Percentiles rank a stretch among this genome's conserved stretches.
phyloP scores from a whole-genome alignment of 2,329 filamentous ascomycete genomes.

The Epichloe gansuensis region DNA sequence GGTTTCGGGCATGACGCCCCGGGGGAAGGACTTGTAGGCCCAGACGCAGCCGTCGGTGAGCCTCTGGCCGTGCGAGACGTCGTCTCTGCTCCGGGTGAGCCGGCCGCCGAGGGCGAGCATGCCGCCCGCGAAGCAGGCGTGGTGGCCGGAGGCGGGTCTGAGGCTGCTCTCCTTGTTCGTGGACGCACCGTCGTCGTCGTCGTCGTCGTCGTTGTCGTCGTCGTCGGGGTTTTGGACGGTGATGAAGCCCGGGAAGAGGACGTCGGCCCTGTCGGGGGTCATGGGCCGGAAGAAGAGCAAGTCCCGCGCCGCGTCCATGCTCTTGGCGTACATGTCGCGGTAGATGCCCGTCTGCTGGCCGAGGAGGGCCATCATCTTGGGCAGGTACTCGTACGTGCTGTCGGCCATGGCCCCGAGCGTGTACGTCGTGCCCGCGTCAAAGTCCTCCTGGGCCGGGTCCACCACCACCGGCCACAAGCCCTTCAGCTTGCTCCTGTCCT shows the following conservation, averaged over 20 bases:
- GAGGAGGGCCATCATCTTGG: slow-evolving; percentile 51
- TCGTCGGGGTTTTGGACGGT: slow-evolving; percentile 32
- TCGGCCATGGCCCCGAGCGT: slow-evolving; percentile 40
- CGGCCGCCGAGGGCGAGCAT: slow-evolving; percentile 56
- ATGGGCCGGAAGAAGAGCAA: slow-evolving; percentile 60
- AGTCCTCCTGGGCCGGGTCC: slow-evolving; percentile 40
- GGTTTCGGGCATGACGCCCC: slow-evolving; percentile 46
- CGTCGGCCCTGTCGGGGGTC: slow-evolving; percentile 45
- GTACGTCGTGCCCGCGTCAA: slow-evolving; percentile 25
- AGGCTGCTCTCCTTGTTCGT: background rate
- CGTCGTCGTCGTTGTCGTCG: slow-evolving; percentile 29
- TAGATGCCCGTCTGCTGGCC: slow-evolving; percentile 48
- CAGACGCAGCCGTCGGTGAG: slow-evolving; percentile 58
- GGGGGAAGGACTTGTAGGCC: slow-evolving; percentile 48
- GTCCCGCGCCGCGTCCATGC: slow-evolving; percentile 45
- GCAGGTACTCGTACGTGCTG: slow-evolving; percentile 46
- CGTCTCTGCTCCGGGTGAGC: slow-evolving; percentile 43
- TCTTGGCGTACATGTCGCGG: slow-evolving; percentile 46
- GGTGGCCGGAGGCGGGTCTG: slow-evolving; percentile 5
- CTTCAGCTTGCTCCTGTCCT: slow-evolving; percentile 54
- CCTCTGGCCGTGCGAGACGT: slow-evolving; percentile 49
- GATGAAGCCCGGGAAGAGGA: slow-evolving; percentile 44
- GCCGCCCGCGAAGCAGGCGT: slow-evolving; percentile 47
- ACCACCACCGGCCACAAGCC: slow-evolving; percentile 62
- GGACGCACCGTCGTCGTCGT: slow-evolving; percentile 33